Evolutionary conservation across 371 early-diverging fungal species (phyloP), one percentile per base, ranked within the genome.

Genomic region (Rhizomucor pusillus): DNA sequence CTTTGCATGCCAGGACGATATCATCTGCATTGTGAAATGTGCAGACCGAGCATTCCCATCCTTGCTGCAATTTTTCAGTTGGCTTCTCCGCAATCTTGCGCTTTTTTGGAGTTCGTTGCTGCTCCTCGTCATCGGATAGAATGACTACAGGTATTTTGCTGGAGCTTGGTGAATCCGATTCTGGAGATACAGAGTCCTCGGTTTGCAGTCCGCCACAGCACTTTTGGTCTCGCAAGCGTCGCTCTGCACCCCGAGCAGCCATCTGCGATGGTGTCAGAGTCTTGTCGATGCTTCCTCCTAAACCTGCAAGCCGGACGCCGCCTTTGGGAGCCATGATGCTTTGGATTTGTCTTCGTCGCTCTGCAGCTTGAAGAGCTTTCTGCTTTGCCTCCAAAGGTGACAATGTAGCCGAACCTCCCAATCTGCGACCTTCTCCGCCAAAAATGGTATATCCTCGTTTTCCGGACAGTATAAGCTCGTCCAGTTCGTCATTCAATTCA

Each of bases 211-310:
- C 75, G n/a, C 81, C 86, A 57, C 86, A 86, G 83, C 84, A 84
- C 2, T 71, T 51, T 14, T 67, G 46, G 57, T 84, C 87, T 53
- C 49, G 47, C 41, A 65, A 50, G 23, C 87, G 62, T 40, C 77
- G 62, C 56, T 83, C 79, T 3, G 87, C 87, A 11, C 82, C 84
- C 50, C 48, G 45, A 1, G 81, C 82, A 1, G 85, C 84, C 67
- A 79, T 44, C 41, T 66, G 58, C 16, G 51, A 50, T 25, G 73
- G 71, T 43, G 65, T 55, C 18, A 60, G 22, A 7, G 43, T 13
- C 14, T 40, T 45, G 19, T 62, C 58, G 16, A 49, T 10, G 5
- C 18, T 22, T 10, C 29, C 14, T 12, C n/a, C 25, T 10, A 13
- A 20, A 29, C 77, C 71, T 12, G 81, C 87, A 12, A 87, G 58